Evolutionary conservation across 1,284 basidiomycete genomes (phyloP).

Genomic region (Rhodofomes roseus): DNA sequence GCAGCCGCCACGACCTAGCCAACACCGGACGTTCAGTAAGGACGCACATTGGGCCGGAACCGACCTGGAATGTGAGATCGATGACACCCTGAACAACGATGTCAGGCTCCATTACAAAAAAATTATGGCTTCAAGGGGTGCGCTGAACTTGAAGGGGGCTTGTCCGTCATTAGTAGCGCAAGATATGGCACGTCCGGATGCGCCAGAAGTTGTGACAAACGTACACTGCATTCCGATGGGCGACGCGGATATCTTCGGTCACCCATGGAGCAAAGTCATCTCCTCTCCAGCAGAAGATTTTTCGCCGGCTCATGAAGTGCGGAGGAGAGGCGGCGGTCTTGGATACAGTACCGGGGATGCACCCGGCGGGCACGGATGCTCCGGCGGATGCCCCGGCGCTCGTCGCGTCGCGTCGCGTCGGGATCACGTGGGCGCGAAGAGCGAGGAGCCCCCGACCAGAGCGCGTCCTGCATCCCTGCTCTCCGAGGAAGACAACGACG

Average conservation of each 20-base stretch:
- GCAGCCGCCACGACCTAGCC: background rate
- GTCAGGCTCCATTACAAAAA: background rate
- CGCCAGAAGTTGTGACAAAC: background rate
- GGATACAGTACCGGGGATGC: background rate
- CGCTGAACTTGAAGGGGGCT: background rate
- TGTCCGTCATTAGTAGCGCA: background rate
- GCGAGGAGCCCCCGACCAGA: background rate
- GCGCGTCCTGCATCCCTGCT: background rate
- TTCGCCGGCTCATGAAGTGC: background rate
- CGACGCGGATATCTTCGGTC: background rate
- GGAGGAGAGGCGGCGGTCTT: background rate
- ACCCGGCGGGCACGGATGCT: background rate
- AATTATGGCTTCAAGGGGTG: background rate
- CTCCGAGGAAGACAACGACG: background rate
- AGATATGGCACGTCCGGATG: background rate
- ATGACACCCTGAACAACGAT: background rate
- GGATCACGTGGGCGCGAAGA: background rate
- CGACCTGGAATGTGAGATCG: constrained; percentile 1
- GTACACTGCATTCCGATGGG: background rate
- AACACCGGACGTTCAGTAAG: background rate
- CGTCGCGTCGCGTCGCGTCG: background rate
- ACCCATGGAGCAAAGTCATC: background rate
- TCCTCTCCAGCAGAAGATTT: background rate
- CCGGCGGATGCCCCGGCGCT: background rate
- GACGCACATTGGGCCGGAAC: background rate